Base-by-base conservation (phyloP, 148 eudicot genomes). In the Amaranthus hypochondriacus region DNA sequence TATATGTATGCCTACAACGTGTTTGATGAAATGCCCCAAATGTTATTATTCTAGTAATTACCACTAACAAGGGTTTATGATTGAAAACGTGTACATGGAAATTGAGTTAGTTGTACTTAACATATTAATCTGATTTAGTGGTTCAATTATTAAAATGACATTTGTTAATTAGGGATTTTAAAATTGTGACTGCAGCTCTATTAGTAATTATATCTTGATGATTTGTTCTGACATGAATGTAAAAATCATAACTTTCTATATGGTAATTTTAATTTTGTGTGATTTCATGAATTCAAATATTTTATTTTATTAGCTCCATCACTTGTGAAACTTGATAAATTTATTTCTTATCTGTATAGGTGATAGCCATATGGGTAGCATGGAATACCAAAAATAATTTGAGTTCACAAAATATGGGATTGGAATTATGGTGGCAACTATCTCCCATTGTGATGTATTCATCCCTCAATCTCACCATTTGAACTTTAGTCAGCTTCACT, bases 391-490 rank as follows among this genome's bases (percentile, higher is more conserved):
- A 47, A 18, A 52, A 8, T 69, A 18, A 56, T 62, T 55, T 48
- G 58, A 60, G 54, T 66, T 61, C 63, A 69, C 7, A 43, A 47
- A 10, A 49, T 42, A 11, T 63, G 43, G 6, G 66, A 39, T 28
- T 64, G 55, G 4, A n/a, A 66, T 15, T 14, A 77, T 77, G 80
- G 71, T 18, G 69, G 57, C 48, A 48, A 63, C 63, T 60, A 21
- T 64, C 7, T 43, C 44, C 42, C 57, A 62, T 48, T 64, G 39
- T 49, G 54, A 69, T 63, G 54, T 50, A 49, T 51, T 65, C 21
- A 5, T 56, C 43, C 72, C 62, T 70, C 75, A 62, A 50, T 15
- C 43, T 50, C 78, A 56, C 51, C 57, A 75, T 75, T 39, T 15
- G 47, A 52, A 2, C 46, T 42, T 13, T 12, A 63, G 59, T 80